These are phyloP conservation scores for Suhomyces panamericanus DNA, from an alignment of 1,139 yeast genomes.

Conservation along the genomic window DNA sequence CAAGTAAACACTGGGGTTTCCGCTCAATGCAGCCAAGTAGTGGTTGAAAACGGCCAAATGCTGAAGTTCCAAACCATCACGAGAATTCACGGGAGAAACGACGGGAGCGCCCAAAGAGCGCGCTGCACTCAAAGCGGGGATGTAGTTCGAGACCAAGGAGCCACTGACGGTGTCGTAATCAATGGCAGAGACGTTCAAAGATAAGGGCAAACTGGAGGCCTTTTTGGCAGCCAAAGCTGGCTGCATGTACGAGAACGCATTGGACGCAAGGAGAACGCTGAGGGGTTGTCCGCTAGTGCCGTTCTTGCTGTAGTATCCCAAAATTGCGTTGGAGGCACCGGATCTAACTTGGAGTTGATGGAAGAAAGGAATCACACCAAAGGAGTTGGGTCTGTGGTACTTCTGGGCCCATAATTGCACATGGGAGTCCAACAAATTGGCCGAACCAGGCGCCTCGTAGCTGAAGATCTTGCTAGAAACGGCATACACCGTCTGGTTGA, in stretches of 20 bases:
- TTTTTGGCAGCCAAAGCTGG: constrained; percentile 47
- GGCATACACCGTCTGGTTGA: constrained; percentile 66
- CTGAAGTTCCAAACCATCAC: constrained; percentile 58
- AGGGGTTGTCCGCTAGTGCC: constrained; percentile 42
- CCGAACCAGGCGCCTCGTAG: constrained; percentile 64
- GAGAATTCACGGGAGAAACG: constrained; percentile 60
- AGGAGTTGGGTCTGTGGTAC: constrained; percentile 52
- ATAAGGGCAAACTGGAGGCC: constrained; percentile 51
- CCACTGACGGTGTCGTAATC: constrained; percentile 59
- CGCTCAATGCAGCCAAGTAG: constrained; percentile 54
- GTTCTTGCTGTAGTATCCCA: constrained; percentile 62
- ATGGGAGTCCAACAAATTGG: constrained; percentile 60
- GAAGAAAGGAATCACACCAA: constrained; percentile 57
- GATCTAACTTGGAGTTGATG: constrained; percentile 71
- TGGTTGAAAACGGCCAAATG: constrained; percentile 66
- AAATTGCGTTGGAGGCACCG: constrained; percentile 79
- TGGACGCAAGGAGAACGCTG: constrained; percentile 66
- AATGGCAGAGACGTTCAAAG: constrained; percentile 72
- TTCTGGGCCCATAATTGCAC: constrained; percentile 60
- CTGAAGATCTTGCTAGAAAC: constrained; percentile 66
- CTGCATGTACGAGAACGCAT: constrained; percentile 67
- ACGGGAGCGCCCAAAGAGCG: constrained; percentile 69
- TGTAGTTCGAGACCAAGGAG: constrained; percentile 64
- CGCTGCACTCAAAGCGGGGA: constrained; percentile 64
- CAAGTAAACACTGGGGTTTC: constrained; percentile 63